These are phyloP conservation scores for Lentinus polychrous DNA, from an alignment of 1,284 basidiomycete species.

Conservation along the genomic window DNA sequence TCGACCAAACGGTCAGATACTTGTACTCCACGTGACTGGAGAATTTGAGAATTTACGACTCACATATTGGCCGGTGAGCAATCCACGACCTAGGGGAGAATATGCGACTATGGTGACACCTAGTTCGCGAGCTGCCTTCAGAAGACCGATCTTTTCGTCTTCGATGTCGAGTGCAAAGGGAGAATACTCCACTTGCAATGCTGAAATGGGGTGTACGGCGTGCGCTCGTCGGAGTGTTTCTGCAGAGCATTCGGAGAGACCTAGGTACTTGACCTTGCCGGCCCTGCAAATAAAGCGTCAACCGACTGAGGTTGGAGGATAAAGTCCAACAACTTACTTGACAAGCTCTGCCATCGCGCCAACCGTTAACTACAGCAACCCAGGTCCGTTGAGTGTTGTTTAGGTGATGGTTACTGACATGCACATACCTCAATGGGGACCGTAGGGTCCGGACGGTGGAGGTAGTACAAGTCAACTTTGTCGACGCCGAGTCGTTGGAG, in stretches of 20 bases:
- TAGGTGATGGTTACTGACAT: slow-evolving; percentile 12
- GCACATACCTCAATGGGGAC: slow-evolving; percentile 27
- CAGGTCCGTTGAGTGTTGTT: background rate
- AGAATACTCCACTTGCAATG: slow-evolving; percentile 44
- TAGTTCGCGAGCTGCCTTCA: slow-evolving; percentile 40
- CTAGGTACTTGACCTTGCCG: slow-evolving; percentile 37
- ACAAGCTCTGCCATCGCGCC: slow-evolving; percentile 45
- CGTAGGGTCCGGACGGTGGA: slow-evolving; percentile 23
- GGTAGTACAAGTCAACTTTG: slow-evolving; percentile 40
- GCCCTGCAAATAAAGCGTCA: slow-evolving; percentile 10
- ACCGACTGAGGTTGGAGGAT: background rate
- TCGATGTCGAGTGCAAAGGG: slow-evolving; percentile 49
- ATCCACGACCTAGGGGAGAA: slow-evolving; percentile 47
- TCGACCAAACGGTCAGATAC: too few relatives aligned
- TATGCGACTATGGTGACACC: slow-evolving; percentile 50
- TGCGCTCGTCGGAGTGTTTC: slow-evolving; percentile 39
- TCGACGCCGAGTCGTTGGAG: slow-evolving; percentile 36
- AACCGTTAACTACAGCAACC: slow-evolving; percentile 41
- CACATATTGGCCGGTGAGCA: slow-evolving; percentile 49
- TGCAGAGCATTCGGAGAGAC: slow-evolving; percentile 39
- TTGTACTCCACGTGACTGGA: too few relatives aligned
- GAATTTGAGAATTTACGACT: too few relatives aligned
- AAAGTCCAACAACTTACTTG: slow-evolving; percentile 29
- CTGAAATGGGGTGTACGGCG: slow-evolving; percentile 31
- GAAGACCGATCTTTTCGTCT: slow-evolving; percentile 32